Evolutionary conservation across 768 basidiomycete genomes (phyloP).

Genomic region (Phaeotremella skinneri): DNA sequence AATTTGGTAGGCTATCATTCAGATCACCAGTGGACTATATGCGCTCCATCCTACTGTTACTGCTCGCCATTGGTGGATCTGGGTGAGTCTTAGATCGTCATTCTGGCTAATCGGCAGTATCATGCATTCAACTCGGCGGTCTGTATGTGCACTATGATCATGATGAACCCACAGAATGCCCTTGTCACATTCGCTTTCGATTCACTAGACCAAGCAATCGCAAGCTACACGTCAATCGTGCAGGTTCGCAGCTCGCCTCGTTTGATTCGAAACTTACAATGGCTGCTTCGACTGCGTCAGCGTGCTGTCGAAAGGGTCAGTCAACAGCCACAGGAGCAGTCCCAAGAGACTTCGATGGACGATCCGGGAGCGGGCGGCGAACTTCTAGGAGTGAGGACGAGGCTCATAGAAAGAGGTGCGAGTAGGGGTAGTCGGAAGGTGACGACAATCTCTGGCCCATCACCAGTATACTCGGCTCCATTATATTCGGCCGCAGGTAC

Average conservation of each 20-base stretch:
- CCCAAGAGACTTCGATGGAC: neutral
- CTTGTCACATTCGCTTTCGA: conserved; percentile 21
- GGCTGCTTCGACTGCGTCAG: conserved; percentile 25
- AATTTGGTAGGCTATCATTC: conserved; percentile 21
- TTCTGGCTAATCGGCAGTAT: conserved; percentile 18
- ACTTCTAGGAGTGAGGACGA: conserved; percentile 28
- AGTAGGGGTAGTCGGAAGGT: neutral
- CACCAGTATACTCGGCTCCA: neutral
- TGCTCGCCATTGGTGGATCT: conserved; percentile 30
- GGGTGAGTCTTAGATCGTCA: conserved; percentile 18
- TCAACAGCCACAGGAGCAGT: neutral
- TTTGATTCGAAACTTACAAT: conserved; percentile 27
- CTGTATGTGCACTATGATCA: conserved; percentile 29
- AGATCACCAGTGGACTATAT: conserved; percentile 19
- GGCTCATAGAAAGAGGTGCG: conserved; percentile 25
- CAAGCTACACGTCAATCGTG: conserved; percentile 19
- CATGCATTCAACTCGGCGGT: conserved; percentile 37
- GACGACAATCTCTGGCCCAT: conserved; percentile 1
- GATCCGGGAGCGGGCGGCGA: conserved; percentile 5
- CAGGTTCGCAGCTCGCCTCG: conserved; percentile 10
- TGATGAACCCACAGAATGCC: conserved; percentile 22
- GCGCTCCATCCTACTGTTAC: conserved; percentile 13
- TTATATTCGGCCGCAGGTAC: neutral
- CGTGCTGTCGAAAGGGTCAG: conserved; percentile 14
- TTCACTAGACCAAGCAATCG: conserved; percentile 23